phyloP scores from a whole-genome alignment of 352 stramenopile genomes.

The Saprolegnia diclina region DNA sequence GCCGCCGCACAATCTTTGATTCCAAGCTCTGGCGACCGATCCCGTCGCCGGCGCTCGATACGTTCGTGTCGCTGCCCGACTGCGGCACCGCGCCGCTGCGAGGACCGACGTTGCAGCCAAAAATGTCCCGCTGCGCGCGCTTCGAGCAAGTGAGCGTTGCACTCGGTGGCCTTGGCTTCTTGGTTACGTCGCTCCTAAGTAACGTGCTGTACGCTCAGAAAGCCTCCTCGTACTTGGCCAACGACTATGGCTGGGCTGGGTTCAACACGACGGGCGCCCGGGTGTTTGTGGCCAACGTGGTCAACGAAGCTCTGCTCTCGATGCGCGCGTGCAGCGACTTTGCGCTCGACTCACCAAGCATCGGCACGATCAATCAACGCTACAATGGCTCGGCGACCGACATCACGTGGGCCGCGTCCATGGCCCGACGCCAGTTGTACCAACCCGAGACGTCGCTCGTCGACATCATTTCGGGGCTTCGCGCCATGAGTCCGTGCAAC shows the following conservation, averaged over 20 bases:
- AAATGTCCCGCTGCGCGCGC: too few species aligned
- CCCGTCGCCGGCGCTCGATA: background rate
- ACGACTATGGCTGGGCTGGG: slow-evolving; percentile 15
- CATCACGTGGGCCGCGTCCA: background rate
- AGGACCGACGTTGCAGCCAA: too few species aligned
- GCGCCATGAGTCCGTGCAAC: slow-evolving; percentile 14
- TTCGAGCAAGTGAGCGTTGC: too few species aligned
- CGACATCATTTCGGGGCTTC: slow-evolving; percentile 1
- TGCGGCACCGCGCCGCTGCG: too few species aligned
- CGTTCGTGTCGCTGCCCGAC: background rate
- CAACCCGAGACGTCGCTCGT: background rate
- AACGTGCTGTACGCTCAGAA: background rate
- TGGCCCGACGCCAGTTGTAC: background rate
- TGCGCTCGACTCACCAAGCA: too few species aligned
- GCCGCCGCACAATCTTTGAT: background rate
- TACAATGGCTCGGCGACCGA: background rate
- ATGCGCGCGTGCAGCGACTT: background rate
- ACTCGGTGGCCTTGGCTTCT: background rate
- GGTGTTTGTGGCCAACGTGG: background rate
- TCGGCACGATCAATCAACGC: background rate
- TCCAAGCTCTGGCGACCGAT: background rate
- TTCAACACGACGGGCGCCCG: slow-evolving; percentile 17
- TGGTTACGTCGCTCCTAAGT: background rate
- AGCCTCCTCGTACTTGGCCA: background rate
- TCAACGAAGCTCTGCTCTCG: slow-evolving; percentile 5